Evolutionary conservation across 768 basidiomycete genomes (phyloP).

Genomic region (Pisolithus orientalis): DNA sequence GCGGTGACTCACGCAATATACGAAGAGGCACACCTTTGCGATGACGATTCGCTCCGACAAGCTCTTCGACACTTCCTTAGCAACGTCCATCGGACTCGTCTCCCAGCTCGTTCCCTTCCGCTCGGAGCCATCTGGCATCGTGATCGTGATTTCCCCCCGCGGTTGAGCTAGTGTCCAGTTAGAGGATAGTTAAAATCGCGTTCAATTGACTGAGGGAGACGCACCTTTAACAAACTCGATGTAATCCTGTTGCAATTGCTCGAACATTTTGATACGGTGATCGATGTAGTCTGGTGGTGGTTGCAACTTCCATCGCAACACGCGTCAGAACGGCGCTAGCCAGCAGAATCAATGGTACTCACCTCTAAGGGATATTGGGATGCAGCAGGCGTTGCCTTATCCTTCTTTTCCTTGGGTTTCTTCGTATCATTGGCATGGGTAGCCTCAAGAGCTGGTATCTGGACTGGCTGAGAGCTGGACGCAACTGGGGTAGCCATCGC

Average conservation of each 20-base stretch:
- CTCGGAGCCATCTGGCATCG: slow-evolving; percentile 80
- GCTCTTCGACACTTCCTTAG: slow-evolving; percentile 80
- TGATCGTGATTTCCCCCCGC: slow-evolving; percentile 76
- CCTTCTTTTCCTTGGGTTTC: slow-evolving; percentile 43
- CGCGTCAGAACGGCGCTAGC: not conserved
- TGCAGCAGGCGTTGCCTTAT: slow-evolving; percentile 23
- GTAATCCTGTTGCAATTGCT: slow-evolving; percentile 78
- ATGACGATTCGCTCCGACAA: slow-evolving; percentile 88
- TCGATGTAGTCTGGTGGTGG: slow-evolving; percentile 86
- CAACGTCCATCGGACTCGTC: slow-evolving; percentile 88
- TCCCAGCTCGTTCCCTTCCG: slow-evolving; percentile 89
- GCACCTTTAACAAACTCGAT: slow-evolving; percentile 74
- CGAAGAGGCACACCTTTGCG: slow-evolving; percentile 61
- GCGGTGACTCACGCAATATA: not conserved
- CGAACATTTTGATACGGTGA: slow-evolving; percentile 85
- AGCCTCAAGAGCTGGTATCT: slow-evolving; percentile 38
- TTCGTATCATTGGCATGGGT: slow-evolving; percentile 33
- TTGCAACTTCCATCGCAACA: slow-evolving; percentile 47
- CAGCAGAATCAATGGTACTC: slow-evolving; percentile 5
- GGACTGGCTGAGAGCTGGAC: slow-evolving; percentile 49
- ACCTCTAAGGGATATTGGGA: slow-evolving; percentile 65
- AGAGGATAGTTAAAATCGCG: slow-evolving; percentile 1
- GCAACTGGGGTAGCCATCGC: slow-evolving; percentile 51
- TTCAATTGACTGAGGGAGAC: slow-evolving; percentile 2
- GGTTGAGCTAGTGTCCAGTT: slow-evolving; percentile 48